A percentile compares a stretch with the other conserved stretches of the same genome.
Conservation (phyloP, 148 eudicot genomes). For the Heliamphora exappendiculata region DNA sequence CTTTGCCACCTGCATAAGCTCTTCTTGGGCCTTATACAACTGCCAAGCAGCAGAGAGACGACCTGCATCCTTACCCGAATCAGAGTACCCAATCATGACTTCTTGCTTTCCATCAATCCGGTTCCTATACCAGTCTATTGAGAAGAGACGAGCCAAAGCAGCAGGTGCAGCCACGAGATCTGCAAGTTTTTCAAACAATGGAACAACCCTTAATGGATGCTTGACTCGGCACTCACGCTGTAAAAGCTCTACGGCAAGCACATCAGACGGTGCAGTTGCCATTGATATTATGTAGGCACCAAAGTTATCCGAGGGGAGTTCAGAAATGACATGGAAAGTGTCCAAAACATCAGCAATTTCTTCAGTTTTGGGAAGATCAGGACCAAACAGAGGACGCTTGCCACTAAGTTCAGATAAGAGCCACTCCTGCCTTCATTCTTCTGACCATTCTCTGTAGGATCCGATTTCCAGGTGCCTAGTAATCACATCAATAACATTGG, state of each 20-base stretch:
- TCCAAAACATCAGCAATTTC: slow-evolving; percentile 83
- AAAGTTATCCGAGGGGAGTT: slow-evolving; percentile 76
- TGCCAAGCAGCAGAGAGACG: slow-evolving; percentile 96
- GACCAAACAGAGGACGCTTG: slow-evolving; percentile 77
- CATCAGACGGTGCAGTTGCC: slow-evolving; percentile 95
- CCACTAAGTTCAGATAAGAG: slow-evolving; percentile 79
- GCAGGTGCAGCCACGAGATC: slow-evolving; percentile 90
- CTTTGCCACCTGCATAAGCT: slow-evolving; percentile 69
- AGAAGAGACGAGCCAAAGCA: slow-evolving; percentile 68
- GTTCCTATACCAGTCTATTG: slow-evolving; percentile 75
- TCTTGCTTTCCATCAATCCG: slow-evolving; percentile 86
- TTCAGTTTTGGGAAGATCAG: slow-evolving; percentile 85
- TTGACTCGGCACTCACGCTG: slow-evolving; percentile 77
- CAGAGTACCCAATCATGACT: slow-evolving; percentile 96
- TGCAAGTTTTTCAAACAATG: slow-evolving; percentile 85
- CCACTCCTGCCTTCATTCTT: slow-evolving; percentile 81
- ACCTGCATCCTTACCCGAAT: slow-evolving; percentile 96
- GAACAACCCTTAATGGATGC: slow-evolving; percentile 74
- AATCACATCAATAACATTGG: slow-evolving; percentile 80
- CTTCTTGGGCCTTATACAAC: slow-evolving; percentile 83
- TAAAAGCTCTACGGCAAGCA: slow-evolving; percentile 87
- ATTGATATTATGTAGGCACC: slow-evolving; percentile 93
- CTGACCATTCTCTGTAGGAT: slow-evolving; percentile 84
- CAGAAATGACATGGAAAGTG: slow-evolving; percentile 72
- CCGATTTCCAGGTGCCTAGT: slow-evolving; percentile 71